These are phyloP conservation scores for Rhodocollybia butyracea DNA, from an alignment of 768 basidiomycete species.

Conservation along the genomic window DNA sequence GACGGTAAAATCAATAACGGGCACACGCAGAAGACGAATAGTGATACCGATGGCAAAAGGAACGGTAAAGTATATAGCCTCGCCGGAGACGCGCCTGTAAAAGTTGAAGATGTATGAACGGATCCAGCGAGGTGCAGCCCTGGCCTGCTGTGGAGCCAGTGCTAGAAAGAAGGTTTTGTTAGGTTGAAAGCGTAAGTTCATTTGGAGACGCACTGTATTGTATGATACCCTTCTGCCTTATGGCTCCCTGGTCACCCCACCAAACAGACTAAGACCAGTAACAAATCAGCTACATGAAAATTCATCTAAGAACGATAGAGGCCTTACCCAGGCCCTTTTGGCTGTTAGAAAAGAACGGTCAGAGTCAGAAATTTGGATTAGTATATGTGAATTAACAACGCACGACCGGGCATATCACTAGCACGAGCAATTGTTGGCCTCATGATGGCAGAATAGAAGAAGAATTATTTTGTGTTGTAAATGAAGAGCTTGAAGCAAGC, in stretches of 20 bases:
- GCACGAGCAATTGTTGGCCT: slow-evolving; percentile 55
- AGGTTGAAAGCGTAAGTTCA: background rate
- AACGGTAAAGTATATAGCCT: slow-evolving; percentile 74
- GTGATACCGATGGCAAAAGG: slow-evolving; percentile 77
- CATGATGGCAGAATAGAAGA: slow-evolving; percentile 40
- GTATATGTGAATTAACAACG: slow-evolving; percentile 30
- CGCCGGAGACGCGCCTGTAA: slow-evolving; percentile 68
- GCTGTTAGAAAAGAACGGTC: slow-evolving; percentile 35
- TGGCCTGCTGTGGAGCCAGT: slow-evolving; percentile 80
- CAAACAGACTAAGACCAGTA: slow-evolving; percentile 61
- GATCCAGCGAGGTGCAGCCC: slow-evolving; percentile 67
- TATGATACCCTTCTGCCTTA: slow-evolving; percentile 73
- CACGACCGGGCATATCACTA: slow-evolving; percentile 84
- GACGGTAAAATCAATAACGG: background rate
- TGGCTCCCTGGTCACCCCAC: slow-evolving; percentile 84
- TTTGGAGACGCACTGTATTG: slow-evolving; percentile 67
- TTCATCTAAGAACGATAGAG: background rate
- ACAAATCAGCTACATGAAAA: background rate
- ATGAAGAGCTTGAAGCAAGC: background rate
- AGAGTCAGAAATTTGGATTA: slow-evolving; percentile 3
- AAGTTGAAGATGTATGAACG: slow-evolving; percentile 85
- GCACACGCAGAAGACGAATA: slow-evolving; percentile 26
- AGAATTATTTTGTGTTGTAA: background rate
- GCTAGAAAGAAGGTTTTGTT: slow-evolving; percentile 36
- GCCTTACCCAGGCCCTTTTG: slow-evolving; percentile 73